Percentiles rank a stretch among this genome's conserved stretches.
phyloP scores from a whole-genome alignment of 2,329 filamentous ascomycete species.

The Xylariales sp. region DNA sequence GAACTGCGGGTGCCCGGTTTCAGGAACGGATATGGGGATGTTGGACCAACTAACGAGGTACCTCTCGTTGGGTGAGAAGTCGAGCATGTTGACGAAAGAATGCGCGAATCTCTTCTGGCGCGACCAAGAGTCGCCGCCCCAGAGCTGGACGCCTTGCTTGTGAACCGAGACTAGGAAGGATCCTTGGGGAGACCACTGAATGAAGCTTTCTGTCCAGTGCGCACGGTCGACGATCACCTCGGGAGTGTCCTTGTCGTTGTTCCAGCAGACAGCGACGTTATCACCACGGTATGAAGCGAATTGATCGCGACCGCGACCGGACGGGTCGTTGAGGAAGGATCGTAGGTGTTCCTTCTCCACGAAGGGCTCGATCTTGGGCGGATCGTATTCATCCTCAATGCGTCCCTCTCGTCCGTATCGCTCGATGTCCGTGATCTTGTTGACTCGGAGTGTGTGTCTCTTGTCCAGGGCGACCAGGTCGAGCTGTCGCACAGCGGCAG shows the following conservation, averaged over 20 bases:
- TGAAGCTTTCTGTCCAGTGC: conserved; percentile 97
- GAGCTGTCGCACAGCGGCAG: conserved; percentile 82
- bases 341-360: conserved; percentile 89
- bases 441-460: conserved; percentile 90
- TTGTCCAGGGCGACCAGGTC: conserved; percentile 88
- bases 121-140: conserved; percentile 87
- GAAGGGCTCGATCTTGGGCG: conserved; percentile 79
- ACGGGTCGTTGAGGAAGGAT: conserved; percentile 83
- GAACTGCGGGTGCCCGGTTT: conserved; percentile 77
- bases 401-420: conserved; percentile 91
- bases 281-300: conserved; percentile 93
- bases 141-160: conserved; percentile 92
- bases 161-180: conserved; percentile 95
- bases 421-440: conserved; percentile 98
- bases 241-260: conserved; percentile 88
- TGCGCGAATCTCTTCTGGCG: conserved; percentile 91
- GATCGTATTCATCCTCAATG: conserved; percentile 83
- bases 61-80: conserved; percentile 89
- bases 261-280: conserved; percentile 93
- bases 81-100: conserved; percentile 90
- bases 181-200: conserved; percentile 95
- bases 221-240: conserved; percentile 87
- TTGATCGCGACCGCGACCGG: conserved; percentile 81
- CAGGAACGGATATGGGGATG: conserved; percentile 85
- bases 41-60: conserved; percentile 97